These are phyloP conservation scores for Lasiodiplodia sp. DNA, from an alignment of 2,329 filamentous ascomycete genomes.

Conservation along the genomic window DNA sequence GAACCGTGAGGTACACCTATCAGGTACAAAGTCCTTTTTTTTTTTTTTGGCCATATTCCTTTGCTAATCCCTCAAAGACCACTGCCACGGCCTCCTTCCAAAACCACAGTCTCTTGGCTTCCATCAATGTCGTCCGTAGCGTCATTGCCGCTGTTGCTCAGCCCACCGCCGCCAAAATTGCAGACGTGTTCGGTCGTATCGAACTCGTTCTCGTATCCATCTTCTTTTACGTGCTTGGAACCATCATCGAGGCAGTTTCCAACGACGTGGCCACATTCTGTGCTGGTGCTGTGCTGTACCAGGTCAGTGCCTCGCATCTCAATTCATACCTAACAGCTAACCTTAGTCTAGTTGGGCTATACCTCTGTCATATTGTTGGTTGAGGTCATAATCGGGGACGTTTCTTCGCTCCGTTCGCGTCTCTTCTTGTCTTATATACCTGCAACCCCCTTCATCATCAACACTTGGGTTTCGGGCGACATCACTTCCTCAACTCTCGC, in stretches of 20 bases:
- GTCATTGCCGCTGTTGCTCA: slow-evolving; percentile 68
- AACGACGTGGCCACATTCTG: slow-evolving; percentile 60
- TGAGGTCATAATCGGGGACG: slow-evolving; percentile 70
- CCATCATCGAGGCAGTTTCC: slow-evolving; percentile 64
- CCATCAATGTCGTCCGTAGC: slow-evolving; percentile 64
- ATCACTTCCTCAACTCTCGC: slow-evolving; percentile 60
- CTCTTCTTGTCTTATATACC: slow-evolving; percentile 72
- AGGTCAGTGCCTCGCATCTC: slow-evolving; percentile 34
- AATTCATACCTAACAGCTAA: slow-evolving; percentile 8
- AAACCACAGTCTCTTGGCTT: slow-evolving; percentile 64
- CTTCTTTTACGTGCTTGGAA: slow-evolving; percentile 62
- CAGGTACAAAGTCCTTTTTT: slow-evolving; percentile 41
- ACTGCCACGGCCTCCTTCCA: slow-evolving; percentile 61
- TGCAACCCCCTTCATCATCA: slow-evolving; percentile 63
- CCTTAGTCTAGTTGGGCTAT: slow-evolving; percentile 60
- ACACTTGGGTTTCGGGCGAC: slow-evolving; percentile 69
- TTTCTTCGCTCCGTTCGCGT: slow-evolving; percentile 68
- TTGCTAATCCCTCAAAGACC: slow-evolving; percentile 46
- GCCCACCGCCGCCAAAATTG: slow-evolving; percentile 66
- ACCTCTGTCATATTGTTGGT: slow-evolving; percentile 67
- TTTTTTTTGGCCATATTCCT: not conserved
- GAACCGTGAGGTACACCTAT: slow-evolving; percentile 63
- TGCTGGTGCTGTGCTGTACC: slow-evolving; percentile 67
- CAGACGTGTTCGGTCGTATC: slow-evolving; percentile 67
- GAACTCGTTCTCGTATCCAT: slow-evolving; percentile 65